Percentiles rank a stretch among this genome's conserved stretches.
Evolutionary conservation across 23 red algal species (phyloP).

Genomic region (Gracilaria caudata): DNA sequence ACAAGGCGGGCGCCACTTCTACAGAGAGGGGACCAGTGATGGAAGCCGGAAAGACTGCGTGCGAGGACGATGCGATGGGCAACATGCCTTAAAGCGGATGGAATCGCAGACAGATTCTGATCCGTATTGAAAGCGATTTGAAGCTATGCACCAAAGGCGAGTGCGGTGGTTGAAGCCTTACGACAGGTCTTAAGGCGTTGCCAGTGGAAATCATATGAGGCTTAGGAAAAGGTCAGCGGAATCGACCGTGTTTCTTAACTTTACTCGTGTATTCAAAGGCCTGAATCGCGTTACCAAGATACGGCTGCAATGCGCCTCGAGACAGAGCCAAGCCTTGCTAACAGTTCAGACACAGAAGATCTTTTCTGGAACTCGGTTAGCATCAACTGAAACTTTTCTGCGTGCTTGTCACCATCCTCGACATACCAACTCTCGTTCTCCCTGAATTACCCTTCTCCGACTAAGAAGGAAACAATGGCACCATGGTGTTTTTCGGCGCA

Average conservation of each 20-base stretch:
- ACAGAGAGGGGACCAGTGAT: too few relatives aligned
- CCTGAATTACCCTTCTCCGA: background rate
- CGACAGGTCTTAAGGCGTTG: too few relatives aligned
- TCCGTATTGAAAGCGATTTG: too few relatives aligned
- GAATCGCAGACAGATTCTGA: too few relatives aligned
- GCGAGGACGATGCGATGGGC: too few relatives aligned
- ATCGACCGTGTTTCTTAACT: background rate
- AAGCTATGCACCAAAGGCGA: too few relatives aligned
- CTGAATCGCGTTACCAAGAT: background rate
- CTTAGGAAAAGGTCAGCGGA: background rate
- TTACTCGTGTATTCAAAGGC: background rate
- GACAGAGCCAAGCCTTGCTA: conserved; percentile 12
- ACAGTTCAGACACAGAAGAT: background rate
- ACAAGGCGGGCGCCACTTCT: too few relatives aligned
- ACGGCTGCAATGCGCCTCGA: background rate
- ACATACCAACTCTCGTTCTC: conserved; percentile 9
- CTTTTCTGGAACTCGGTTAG: conserved; percentile 13
- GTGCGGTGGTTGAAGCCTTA: too few relatives aligned
- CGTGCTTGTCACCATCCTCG: background rate
- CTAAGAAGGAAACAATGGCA: background rate
- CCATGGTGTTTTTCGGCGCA: background rate
- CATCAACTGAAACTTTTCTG: background rate
- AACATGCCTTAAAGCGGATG: too few relatives aligned
- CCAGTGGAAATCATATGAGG: background rate
- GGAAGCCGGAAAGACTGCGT: too few relatives aligned